Evolutionary conservation across 2,329 filamentous ascomycete genomes (phyloP).

Genomic region (Penicillium janthinellum): DNA sequence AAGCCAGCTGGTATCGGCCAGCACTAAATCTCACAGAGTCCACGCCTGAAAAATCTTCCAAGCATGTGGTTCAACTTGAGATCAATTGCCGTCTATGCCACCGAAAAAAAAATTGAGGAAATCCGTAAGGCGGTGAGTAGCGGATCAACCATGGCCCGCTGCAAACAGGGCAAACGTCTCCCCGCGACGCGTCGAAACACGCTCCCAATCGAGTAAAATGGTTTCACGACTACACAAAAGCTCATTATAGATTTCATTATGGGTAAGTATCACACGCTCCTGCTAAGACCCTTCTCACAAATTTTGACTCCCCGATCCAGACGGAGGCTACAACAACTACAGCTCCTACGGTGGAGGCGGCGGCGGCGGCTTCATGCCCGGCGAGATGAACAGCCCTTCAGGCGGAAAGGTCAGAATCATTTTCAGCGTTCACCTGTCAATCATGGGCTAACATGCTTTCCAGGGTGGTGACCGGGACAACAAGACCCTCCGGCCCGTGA

Average conservation of each 20-base stretch:
- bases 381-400: conserved; percentile 52
- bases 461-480: conserved; percentile 67
- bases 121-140: conserved; percentile 16
- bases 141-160: conserved; percentile 13
- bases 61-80: conserved; percentile 6
- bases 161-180: conserved; percentile 32
- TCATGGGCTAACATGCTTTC: not conserved
- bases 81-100: conserved; percentile 6
- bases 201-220: conserved; percentile 46
- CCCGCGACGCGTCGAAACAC: conserved; percentile 43
- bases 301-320: conserved; percentile 24
- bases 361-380: conserved; percentile 63
- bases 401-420: conserved; percentile 41
- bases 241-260: conserved; percentile 25
- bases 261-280: conserved; percentile 26
- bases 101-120: conserved; percentile 26
- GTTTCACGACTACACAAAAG: conserved; percentile 17
- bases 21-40: conserved; percentile 7
- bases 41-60: conserved; percentile 12
- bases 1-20: not conserved
- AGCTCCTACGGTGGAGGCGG: conserved; percentile 58
- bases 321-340: conserved; percentile 45
- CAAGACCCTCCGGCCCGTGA: conserved; percentile 80
- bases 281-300: not conserved
- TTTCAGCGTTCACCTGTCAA: not conserved